Percentiles rank a stretch among this genome's conserved stretches.
Evolutionary conservation across 2,329 filamentous ascomycete species (phyloP).

Genomic region (Penicillium sp.): DNA sequence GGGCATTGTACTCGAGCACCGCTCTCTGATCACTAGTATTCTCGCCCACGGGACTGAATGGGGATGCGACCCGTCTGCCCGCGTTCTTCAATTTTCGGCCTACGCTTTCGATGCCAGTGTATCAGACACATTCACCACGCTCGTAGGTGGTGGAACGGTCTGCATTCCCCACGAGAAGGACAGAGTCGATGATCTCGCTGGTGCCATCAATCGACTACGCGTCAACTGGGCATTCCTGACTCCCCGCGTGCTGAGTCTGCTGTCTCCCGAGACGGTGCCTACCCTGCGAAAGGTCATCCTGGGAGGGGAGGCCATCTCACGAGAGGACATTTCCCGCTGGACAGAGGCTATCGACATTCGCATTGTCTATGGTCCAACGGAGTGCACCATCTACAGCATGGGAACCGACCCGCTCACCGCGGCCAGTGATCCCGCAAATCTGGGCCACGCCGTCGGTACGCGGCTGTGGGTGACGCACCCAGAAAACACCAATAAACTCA

Average conservation of each 20-base stretch:
- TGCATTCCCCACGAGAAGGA: neutral
- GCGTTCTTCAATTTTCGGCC: constrained; percentile 37
- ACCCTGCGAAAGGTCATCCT: constrained; percentile 15
- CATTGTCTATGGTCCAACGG: constrained; percentile 20
- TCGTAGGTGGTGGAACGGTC: neutral
- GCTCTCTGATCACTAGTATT: constrained; percentile 51
- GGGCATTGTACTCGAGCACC: constrained; percentile 57
- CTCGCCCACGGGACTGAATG: constrained; percentile 48
- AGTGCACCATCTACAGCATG: constrained; percentile 12
- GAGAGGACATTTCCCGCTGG: constrained; percentile 16
- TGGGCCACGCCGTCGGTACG: neutral
- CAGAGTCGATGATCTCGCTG: neutral
- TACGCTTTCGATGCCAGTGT: constrained; percentile 16
- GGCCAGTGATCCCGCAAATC: neutral
- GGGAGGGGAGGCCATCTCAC: constrained; percentile 17
- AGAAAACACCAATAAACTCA: neutral
- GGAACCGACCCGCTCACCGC: neutral
- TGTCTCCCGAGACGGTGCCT: constrained; percentile 15
- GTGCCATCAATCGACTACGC: neutral
- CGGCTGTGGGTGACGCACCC: neutral
- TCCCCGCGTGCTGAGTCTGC: constrained; percentile 17
- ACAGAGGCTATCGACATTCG: constrained; percentile 3
- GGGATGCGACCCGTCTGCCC: constrained; percentile 34
- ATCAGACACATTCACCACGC: neutral
- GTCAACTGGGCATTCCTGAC: neutral